Evolutionary conservation across 257 asterid species (phyloP).

Genomic region (Lithospermum erythrorhizon): DNA sequence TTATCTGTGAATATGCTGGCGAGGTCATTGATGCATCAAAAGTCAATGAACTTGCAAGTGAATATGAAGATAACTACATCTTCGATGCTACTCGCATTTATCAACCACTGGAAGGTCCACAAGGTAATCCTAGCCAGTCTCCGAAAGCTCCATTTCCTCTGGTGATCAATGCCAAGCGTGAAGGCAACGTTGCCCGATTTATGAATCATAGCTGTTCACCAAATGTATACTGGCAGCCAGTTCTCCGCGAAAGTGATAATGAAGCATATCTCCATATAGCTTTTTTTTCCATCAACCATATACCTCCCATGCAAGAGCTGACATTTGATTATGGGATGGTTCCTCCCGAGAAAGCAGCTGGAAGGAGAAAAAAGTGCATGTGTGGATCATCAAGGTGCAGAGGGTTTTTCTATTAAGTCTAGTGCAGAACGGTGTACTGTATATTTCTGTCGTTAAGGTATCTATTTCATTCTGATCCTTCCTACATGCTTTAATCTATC

Average conservation of each 20-base stretch:
- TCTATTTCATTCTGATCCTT: neutral
- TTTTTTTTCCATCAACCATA: constrained; percentile 67
- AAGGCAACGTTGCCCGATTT: constrained; percentile 85
- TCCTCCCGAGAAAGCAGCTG: constrained; percentile 38
- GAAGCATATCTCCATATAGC: constrained; percentile 65
- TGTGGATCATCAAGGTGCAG: constrained; percentile 71
- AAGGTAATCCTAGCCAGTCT: constrained; percentile 27
- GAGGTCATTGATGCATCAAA: constrained; percentile 42
- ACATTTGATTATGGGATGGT: constrained; percentile 72
- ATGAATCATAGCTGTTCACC: constrained; percentile 96
- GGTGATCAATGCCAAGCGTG: constrained; percentile 48
- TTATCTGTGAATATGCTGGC: constrained; percentile 89
- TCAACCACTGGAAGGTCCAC: constrained; percentile 40
- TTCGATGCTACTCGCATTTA: constrained; percentile 76
- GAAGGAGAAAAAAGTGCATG: constrained; percentile 58
- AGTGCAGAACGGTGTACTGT: neutral
- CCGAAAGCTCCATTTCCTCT: constrained; percentile 56
- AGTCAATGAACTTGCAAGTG: constrained; percentile 30
- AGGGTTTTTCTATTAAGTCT: constrained; percentile 50
- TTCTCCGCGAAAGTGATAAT: constrained; percentile 52
- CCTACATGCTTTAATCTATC: neutral
- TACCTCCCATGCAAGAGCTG: constrained; percentile 94
- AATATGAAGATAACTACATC: constrained; percentile 34
- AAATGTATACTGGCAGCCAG: constrained; percentile 72
- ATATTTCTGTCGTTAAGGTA: neutral